These are phyloP conservation scores for Jamesozyma gamospora DNA, from an alignment of 805 yeast species.

Conservation along the genomic window DNA sequence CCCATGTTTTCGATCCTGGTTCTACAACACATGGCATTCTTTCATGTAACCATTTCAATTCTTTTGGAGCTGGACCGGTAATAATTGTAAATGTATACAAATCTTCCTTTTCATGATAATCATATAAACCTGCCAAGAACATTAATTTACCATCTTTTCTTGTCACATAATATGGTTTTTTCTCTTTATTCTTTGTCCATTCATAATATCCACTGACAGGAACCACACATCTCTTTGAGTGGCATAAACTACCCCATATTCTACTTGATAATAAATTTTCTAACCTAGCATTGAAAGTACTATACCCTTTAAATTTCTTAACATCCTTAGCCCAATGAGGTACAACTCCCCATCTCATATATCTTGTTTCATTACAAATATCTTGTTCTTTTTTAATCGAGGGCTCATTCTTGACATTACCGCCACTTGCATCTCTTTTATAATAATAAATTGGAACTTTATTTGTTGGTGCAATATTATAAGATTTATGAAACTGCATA, in stretches of 20 bases:
- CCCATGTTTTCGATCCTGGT: conserved; percentile 50
- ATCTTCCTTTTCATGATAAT: conserved; percentile 12
- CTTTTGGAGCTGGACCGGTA: conserved; percentile 60
- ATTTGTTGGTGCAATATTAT: conserved; percentile 55
- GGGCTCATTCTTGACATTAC: no score
- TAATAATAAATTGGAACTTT: conserved; percentile 33
- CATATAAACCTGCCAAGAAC: conserved; percentile 56
- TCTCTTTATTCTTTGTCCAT: conserved; percentile 45
- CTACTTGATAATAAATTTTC: conserved; percentile 30
- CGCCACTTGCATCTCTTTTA: neutral
- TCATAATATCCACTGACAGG: conserved; percentile 83
- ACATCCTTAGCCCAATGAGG: conserved; percentile 52
- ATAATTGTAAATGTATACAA: conserved; percentile 54
- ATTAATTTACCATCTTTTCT: conserved; percentile 43
- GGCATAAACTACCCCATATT: conserved; percentile 48
- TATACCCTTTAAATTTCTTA: conserved; percentile 29
- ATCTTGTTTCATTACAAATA: conserved; percentile 25
- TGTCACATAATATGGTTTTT: conserved; percentile 57
- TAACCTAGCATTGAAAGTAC: conserved; percentile 67
- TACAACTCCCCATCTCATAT: conserved; percentile 74
- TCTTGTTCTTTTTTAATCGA: no score
- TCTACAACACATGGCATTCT: conserved; percentile 69
- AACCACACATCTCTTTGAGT: conserved; percentile 54
- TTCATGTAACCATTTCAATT: conserved; percentile 57
- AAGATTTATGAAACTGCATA: conserved; percentile 25